These are phyloP conservation scores for Tilletiopsis washingtonensis DNA, from an alignment of 1,284 basidiomycete genomes.

Conservation along the genomic window DNA sequence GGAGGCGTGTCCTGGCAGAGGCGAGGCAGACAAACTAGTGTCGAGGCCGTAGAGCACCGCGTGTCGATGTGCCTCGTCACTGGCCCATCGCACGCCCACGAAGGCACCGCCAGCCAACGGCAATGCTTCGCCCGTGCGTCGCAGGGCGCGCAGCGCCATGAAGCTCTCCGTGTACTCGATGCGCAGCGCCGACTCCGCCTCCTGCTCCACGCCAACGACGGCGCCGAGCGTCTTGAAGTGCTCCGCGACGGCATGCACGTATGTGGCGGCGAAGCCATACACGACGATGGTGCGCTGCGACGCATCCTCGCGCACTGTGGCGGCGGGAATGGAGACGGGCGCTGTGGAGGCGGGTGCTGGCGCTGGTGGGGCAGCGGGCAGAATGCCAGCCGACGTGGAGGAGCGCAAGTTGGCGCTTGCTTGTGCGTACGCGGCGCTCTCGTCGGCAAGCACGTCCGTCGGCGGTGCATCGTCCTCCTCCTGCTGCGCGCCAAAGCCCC, in stretches of 20 bases:
- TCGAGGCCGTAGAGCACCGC: slow-evolving; percentile 1
- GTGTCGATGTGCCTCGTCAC: not conserved
- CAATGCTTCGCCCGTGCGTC: slow-evolving; percentile 2
- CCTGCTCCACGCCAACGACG: not conserved
- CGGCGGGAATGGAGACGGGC: no score
- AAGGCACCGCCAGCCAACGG: not conserved
- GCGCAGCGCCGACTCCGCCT: not conserved
- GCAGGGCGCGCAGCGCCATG: slow-evolving; percentile 1
- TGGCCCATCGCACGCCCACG: slow-evolving; percentile 4
- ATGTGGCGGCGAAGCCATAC: slow-evolving; percentile 4
- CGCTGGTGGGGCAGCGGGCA: no score
- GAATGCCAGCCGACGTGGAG: no score
- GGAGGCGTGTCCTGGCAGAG: no score
- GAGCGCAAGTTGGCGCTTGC: not conserved
- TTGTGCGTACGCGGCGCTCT: not conserved
- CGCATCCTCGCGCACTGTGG: not conserved
- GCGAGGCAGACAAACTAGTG: not conserved
- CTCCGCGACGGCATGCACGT: not conserved
- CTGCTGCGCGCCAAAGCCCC: no score
- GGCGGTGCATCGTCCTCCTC: not conserved
- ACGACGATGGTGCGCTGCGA: slow-evolving; percentile 1
- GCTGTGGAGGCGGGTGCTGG: no score
- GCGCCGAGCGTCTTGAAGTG: slow-evolving; percentile 4
- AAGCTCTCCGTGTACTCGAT: not conserved
- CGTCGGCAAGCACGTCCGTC: not conserved